Conservation (phyloP, 345 rosid genomes). For the Populus deltoides region DNA sequence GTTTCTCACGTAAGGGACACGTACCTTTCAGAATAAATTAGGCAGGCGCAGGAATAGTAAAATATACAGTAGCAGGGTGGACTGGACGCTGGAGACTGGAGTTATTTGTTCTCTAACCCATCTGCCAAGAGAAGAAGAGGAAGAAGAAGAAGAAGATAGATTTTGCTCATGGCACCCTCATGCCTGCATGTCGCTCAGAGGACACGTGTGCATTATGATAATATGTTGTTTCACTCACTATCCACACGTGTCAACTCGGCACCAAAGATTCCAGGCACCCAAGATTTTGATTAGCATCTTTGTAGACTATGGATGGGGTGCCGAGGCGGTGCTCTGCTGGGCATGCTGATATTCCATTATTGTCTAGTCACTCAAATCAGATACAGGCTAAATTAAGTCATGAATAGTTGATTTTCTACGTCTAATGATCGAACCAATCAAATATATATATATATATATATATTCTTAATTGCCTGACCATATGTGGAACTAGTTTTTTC, state of each 20-base stretch:
- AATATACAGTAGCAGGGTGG: background rate
- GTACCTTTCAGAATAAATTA: background rate
- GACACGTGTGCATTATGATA: constrained; percentile 38
- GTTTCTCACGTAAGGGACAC: background rate
- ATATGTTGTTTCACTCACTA: background rate
- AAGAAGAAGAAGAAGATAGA: background rate
- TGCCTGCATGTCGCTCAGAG: constrained; percentile 41
- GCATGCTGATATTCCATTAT: background rate
- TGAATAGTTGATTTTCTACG: too few species aligned
- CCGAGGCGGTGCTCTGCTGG: background rate
- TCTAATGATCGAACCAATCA: too few species aligned
- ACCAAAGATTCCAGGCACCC: background rate
- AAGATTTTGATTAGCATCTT: background rate
- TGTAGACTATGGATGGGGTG: background rate
- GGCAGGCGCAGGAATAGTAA: background rate
- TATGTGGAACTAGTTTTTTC: too few species aligned
- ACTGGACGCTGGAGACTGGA: background rate
- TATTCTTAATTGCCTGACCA: too few species aligned
- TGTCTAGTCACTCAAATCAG: too few species aligned
- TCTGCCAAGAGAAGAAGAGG: background rate
- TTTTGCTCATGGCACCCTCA: constrained; percentile 34
- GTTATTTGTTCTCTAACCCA: background rate
- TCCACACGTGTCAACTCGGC: constrained; percentile 41
- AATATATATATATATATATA: too few species aligned
- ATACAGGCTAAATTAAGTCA: too few species aligned